Evolutionary conservation across 1,284 basidiomycete species (phyloP).

Genomic region (Sphagnurus paluster): DNA sequence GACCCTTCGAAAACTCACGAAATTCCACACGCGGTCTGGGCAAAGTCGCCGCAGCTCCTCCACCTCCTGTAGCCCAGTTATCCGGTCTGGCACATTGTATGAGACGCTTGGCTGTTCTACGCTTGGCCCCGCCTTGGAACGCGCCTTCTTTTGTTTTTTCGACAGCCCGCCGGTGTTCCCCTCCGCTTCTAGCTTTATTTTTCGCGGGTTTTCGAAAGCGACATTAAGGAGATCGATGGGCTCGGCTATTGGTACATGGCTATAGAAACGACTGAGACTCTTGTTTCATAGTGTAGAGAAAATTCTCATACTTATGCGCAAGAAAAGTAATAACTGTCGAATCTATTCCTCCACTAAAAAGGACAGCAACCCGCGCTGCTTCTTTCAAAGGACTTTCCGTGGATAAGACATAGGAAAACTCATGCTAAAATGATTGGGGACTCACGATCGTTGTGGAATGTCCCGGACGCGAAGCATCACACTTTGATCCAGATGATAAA

Average conservation of each 20-base stretch:
- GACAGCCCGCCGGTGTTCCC: slow-evolving; percentile 44
- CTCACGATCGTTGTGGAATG: slow-evolving; percentile 48
- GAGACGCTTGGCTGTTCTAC: slow-evolving; percentile 24
- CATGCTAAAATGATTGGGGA: slow-evolving; percentile 9
- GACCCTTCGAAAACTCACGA: slow-evolving; percentile 51
- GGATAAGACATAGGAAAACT: neutral
- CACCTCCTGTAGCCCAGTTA: slow-evolving; percentile 77
- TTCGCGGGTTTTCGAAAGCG: slow-evolving; percentile 91
- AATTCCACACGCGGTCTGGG: slow-evolving; percentile 84
- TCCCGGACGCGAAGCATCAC: slow-evolving; percentile 60
- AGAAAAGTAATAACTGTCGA: slow-evolving; percentile 84
- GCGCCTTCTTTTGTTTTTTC: slow-evolving; percentile 44
- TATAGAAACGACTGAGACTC: slow-evolving; percentile 28
- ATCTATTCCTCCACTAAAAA: slow-evolving; percentile 98
- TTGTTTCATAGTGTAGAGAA: neutral
- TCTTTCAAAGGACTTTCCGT: slow-evolving; percentile 19
- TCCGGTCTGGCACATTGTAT: slow-evolving; percentile 84
- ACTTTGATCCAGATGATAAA: slow-evolving; percentile 55
- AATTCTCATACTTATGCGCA: slow-evolving; percentile 60
- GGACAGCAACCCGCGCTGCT: slow-evolving; percentile 72
- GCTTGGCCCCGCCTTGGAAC: slow-evolving; percentile 20
- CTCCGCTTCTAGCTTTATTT: slow-evolving; percentile 48
- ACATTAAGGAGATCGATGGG: slow-evolving; percentile 96
- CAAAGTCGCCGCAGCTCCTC: slow-evolving; percentile 74
- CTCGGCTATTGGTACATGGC: slow-evolving; percentile 69